A percentile compares a stretch with the other conserved stretches of the same genome.
Evolutionary conservation across 2,329 filamentous ascomycete genomes (phyloP).

Genomic region (Sordariomycetes sp.): DNA sequence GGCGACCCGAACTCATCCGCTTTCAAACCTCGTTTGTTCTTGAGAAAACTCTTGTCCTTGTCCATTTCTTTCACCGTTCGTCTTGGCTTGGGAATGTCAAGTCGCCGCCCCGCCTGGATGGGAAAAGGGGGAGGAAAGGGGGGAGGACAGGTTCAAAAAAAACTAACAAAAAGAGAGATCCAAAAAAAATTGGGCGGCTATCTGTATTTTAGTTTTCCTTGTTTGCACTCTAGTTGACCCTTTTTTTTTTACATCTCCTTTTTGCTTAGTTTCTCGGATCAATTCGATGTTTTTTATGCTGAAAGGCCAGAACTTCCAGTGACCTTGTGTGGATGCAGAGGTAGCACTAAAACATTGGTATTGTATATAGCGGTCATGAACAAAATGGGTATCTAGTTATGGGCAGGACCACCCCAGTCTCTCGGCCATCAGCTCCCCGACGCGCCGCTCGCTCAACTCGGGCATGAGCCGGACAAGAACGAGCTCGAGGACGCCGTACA

Average conservation of each 20-base stretch:
- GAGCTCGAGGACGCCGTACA: slow-evolving; percentile 74
- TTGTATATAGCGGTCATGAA: background rate
- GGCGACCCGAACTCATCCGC: background rate
- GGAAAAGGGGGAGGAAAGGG: background rate
- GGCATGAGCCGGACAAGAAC: slow-evolving; percentile 75
- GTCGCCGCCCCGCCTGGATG: background rate
- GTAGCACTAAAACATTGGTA: background rate
- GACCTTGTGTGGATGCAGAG: background rate
- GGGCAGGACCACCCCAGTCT: slow-evolving; percentile 34
- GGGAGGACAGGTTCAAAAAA: background rate
- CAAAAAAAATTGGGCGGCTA: slow-evolving; percentile 6
- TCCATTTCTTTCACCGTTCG: background rate
- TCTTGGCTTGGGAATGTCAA: background rate
- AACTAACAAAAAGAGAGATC: background rate
- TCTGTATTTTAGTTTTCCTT: slow-evolving; percentile 6
- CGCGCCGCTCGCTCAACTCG: slow-evolving; percentile 64
- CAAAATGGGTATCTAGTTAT: background rate
- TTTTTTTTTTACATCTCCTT: background rate
- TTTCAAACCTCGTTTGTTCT: background rate
- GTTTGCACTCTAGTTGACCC: background rate
- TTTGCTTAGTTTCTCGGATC: background rate
- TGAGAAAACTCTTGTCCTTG: background rate
- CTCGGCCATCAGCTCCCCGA: slow-evolving; percentile 64
- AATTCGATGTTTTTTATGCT: background rate
- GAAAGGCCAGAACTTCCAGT: background rate